Base-by-base conservation (phyloP, 257 asterid species). In the Primulina huaijiensis region DNA sequence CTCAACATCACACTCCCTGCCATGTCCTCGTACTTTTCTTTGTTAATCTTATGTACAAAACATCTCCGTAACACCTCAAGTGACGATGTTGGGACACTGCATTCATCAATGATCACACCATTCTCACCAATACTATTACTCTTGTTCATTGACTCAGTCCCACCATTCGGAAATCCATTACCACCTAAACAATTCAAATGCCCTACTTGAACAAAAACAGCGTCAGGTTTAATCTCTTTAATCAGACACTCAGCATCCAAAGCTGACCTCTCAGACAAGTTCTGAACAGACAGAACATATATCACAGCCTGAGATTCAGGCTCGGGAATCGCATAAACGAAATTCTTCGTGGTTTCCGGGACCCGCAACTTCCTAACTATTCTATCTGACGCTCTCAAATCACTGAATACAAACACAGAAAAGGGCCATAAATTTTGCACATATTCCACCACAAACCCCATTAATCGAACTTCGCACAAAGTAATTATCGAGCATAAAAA, bases 191-290 rank as follows among this genome's bases (percentile, higher is more conserved):
- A 74, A 67, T 74, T 82, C 69, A 65, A 37, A 23, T 71, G 77
- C 12, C 89, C 88, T 34, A 88, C 86, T 70, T 93, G 99, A 38
- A 85, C 94, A n/a, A 90, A 84, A 46, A 93, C 99, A 5, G 99
- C 97, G 30, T 93, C 97, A 30, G 99, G 99, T 77, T 81, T 82
- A 76, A 90, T 77, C 69, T 78, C 88, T 64, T 88, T 82, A 53
- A 93, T 93, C 25, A 93, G 79, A 77, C 84, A 82, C 81, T 93
- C 88, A 0, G 86, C 91, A 79, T 93, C 99, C 57, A 67, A 62
- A 75, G 92, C 87, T 17, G 97, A 93, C 83, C 89, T 83, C 60
- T 90, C 91, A 0, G 97, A 93, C 38, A 93, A 79, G 83, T 83
- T 93, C 89, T 90, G 99, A 58, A 87, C 96, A 63, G 89, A 77